Conservation (phyloP, 208 protist species). For the Leishmania braziliensis region DNA sequence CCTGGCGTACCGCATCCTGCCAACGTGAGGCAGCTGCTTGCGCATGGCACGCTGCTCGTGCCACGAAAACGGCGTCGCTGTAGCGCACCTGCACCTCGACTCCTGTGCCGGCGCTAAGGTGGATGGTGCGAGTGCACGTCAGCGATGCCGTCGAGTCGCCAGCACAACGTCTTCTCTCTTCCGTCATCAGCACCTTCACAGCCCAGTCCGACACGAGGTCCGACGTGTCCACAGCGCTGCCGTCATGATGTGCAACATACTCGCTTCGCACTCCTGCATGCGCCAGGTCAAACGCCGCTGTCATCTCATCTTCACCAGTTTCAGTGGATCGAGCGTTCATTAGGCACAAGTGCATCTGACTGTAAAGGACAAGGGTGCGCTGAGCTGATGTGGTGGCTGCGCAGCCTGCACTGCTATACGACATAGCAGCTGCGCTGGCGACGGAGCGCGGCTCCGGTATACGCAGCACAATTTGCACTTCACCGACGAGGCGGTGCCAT, state of each 20-base stretch:
- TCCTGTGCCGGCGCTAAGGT: slow-evolving; percentile 33
- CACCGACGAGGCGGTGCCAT: slow-evolving; percentile 24
- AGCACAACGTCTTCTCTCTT: slow-evolving; percentile 11
- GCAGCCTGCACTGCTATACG: neutral
- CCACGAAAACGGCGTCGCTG: slow-evolving; percentile 53
- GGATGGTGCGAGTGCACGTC: slow-evolving; percentile 10
- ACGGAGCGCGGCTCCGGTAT: slow-evolving; percentile 20
- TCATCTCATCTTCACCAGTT: slow-evolving; percentile 9
- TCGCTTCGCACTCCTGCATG: slow-evolving; percentile 31
- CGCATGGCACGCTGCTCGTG: slow-evolving; percentile 37
- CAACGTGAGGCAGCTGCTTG: slow-evolving; percentile 30
- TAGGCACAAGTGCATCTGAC: slow-evolving; percentile 27
- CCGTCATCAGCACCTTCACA: slow-evolving; percentile 26
- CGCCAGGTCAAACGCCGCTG: slow-evolving; percentile 22
- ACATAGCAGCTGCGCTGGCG: neutral
- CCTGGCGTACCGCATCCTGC: slow-evolving; percentile 26
- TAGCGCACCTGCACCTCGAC: slow-evolving; percentile 57
- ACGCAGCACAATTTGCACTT: slow-evolving; percentile 27
- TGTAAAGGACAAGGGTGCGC: slow-evolving; percentile 30
- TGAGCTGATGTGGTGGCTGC: slow-evolving; percentile 2
- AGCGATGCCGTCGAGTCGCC: neutral
- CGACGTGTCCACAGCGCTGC: slow-evolving; percentile 1
- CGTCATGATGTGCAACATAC: slow-evolving; percentile 10
- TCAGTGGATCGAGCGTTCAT: slow-evolving; percentile 3
- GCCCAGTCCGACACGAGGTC: slow-evolving; percentile 29